A percentile compares a stretch with the other conserved stretches of the same genome.
Conservation (phyloP, 345 rosid genomes). For the Sisymbrium altissimum region DNA sequence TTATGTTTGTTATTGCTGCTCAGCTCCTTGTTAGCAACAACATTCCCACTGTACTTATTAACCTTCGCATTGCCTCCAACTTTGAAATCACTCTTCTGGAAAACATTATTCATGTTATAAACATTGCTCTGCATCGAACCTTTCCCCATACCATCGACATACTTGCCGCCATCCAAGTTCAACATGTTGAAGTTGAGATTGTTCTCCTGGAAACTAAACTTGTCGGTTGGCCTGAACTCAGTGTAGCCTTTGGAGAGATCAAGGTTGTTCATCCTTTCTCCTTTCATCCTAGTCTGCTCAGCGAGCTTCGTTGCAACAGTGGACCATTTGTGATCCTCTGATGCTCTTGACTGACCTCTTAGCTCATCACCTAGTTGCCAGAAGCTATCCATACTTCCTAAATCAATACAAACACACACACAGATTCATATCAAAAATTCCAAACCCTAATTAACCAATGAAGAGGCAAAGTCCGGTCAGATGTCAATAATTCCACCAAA, state of each 20-base stretch:
- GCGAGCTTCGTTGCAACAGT: conserved; percentile 87
- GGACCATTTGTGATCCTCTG: conserved; percentile 89
- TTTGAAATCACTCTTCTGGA: conserved; percentile 63
- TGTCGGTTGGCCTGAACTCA: conserved; percentile 62
- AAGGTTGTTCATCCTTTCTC: conserved; percentile 84
- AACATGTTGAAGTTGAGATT: conserved; percentile 79
- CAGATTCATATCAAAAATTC: background rate
- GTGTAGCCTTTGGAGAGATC: conserved; percentile 72
- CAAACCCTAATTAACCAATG: conserved; percentile 10
- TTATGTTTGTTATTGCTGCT: conserved; percentile 40
- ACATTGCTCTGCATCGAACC: conserved; percentile 48
- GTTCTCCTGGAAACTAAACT: conserved; percentile 73
- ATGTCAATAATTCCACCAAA: background rate
- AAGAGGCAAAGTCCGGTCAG: background rate
- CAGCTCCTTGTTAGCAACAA: conserved; percentile 47
- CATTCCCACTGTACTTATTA: conserved; percentile 68
- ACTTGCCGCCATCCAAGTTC: conserved; percentile 65
- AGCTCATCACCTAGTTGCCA: conserved; percentile 98
- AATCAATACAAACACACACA: conserved; percentile 1
- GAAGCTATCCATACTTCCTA: conserved; percentile 47
- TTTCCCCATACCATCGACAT: conserved; percentile 52
- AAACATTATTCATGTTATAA: conserved; percentile 63
- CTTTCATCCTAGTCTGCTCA: conserved; percentile 76
- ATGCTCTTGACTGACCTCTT: conserved; percentile 75
- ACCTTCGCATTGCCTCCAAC: conserved; percentile 39